These are phyloP conservation scores for Kwoniella botswanensis DNA, from an alignment of 768 basidiomycete genomes.

Conservation along the genomic window DNA sequence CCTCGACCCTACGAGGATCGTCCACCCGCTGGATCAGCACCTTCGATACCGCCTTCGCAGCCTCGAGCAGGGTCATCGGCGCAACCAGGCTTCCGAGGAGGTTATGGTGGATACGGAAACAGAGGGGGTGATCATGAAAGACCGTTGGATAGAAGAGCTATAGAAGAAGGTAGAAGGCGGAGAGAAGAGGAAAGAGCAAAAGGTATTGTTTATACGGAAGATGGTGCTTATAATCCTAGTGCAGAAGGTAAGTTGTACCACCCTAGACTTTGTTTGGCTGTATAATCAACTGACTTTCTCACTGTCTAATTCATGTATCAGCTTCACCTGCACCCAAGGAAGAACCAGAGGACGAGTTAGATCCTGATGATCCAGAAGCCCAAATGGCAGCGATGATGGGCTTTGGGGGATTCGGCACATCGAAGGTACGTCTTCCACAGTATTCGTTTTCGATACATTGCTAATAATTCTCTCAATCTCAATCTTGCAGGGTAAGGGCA, in stretches of 20 bases:
- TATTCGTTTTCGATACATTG: neutral
- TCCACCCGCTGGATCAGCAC: slow-evolving; percentile 6
- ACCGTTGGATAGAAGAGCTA: slow-evolving; percentile 53
- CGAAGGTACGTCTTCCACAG: slow-evolving; percentile 69
- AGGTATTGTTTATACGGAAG: slow-evolving; percentile 37
- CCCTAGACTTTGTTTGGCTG: too few species aligned
- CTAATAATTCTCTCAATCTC: neutral
- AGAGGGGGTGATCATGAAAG: slow-evolving; percentile 34
- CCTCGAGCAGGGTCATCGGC: neutral
- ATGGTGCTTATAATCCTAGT: slow-evolving; percentile 18
- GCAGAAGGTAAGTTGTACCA: slow-evolving; percentile 30
- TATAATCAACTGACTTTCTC: too few species aligned
- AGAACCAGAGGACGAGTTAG: slow-evolving; percentile 23
- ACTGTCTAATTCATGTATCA: too few species aligned
- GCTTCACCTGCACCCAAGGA: slow-evolving; percentile 21
- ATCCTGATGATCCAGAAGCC: slow-evolving; percentile 27
- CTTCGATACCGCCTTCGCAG: neutral
- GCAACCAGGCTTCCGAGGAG: slow-evolving; percentile 7
- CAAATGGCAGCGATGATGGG: slow-evolving; percentile 93
- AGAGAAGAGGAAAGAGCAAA: slow-evolving; percentile 53
- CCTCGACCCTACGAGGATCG: slow-evolving; percentile 13
- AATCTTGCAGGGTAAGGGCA: slow-evolving; percentile 63
- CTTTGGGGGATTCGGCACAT: slow-evolving; percentile 80
- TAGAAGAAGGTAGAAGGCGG: slow-evolving; percentile 54
- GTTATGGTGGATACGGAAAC: slow-evolving; percentile 13